These are phyloP conservation scores for Tinospora cordifolia DNA, from an alignment of 164 flowering plant species.

Conservation along the genomic window DNA sequence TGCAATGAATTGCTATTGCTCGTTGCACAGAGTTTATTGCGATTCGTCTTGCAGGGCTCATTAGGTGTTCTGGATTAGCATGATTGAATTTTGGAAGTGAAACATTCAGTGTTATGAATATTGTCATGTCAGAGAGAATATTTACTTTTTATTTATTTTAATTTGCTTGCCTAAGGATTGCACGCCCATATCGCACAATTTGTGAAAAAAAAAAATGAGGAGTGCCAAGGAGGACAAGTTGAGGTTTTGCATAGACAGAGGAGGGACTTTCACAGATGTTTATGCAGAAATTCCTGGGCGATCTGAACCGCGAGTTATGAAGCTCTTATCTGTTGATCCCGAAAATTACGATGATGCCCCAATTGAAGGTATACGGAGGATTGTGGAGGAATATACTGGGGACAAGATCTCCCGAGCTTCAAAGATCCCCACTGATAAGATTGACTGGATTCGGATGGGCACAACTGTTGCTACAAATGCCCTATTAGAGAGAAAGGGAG, in stretches of 20 bases:
- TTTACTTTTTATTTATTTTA: too few relatives aligned
- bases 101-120: too few relatives aligned
- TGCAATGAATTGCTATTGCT: too few relatives aligned
- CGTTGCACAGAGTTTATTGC: too few relatives aligned
- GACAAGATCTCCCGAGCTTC: slow-evolving; percentile 57
- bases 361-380: slow-evolving; percentile 86
- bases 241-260: slow-evolving; percentile 81
- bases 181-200: not conserved
- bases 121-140: too few relatives aligned
- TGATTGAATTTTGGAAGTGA: too few relatives aligned
- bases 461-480: slow-evolving; percentile 99
- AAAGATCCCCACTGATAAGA: slow-evolving; percentile 79
- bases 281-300: slow-evolving; percentile 88
- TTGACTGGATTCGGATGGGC: slow-evolving; percentile 97
- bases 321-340: slow-evolving; percentile 90
- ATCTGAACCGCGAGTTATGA: slow-evolving; percentile 60
- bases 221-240: slow-evolving; percentile 37
- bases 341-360: slow-evolving; percentile 96
- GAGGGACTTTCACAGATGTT: slow-evolving; percentile 98
- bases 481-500: slow-evolving; percentile 86
- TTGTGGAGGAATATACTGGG: slow-evolving; percentile 75
- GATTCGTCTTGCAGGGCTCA: too few relatives aligned
- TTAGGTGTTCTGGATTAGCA: too few relatives aligned
- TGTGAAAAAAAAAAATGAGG: slow-evolving; percentile 30
- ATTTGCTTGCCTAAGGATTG: too few relatives aligned